A percentile compares a stretch with the other conserved stretches of the same genome.
Evolutionary conservation across 2,329 filamentous ascomycete genomes (phyloP).

Genomic region (Colletotrichum filicis): DNA sequence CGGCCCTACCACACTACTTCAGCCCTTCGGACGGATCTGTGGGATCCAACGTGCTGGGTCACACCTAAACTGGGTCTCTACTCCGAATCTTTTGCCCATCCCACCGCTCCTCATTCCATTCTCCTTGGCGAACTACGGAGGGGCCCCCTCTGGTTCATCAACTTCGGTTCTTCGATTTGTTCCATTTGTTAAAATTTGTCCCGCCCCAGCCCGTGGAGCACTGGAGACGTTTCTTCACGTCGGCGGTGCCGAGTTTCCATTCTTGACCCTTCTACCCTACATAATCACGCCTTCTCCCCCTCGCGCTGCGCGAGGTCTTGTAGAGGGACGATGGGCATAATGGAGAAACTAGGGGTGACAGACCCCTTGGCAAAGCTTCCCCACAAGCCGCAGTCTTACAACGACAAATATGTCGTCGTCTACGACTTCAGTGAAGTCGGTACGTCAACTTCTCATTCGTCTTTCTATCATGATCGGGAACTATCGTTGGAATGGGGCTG

Average conservation of each 20-base stretch:
- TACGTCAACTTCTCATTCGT: slow-evolving; percentile 35
- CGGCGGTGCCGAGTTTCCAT: slow-evolving; percentile 26
- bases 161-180: not conserved
- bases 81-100: slow-evolving; percentile 12
- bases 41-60: slow-evolving; percentile 20
- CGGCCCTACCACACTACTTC: not conserved
- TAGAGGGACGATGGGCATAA: slow-evolving; percentile 31
- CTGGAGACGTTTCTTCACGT: slow-evolving; percentile 3
- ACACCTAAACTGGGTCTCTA: slow-evolving; percentile 12
- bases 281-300: slow-evolving; percentile 25
- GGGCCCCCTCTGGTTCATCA: not conserved
- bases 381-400: slow-evolving; percentile 36
- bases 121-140: not conserved
- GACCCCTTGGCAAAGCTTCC: slow-evolving; percentile 27
- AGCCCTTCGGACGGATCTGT: slow-evolving; percentile 12
- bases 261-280: slow-evolving; percentile 6
- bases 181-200: not conserved
- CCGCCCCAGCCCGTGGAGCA: slow-evolving; percentile 17
- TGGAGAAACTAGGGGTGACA: slow-evolving; percentile 31
- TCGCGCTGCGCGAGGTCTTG: slow-evolving; percentile 6
- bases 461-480: not conserved
- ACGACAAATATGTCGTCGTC: slow-evolving; percentile 54
- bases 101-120: not conserved
- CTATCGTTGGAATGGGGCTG: too few species aligned
- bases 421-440: slow-evolving; percentile 50